These are phyloP conservation scores for Rosa multiflora DNA, from an alignment of 306 rosid genomes.

Conservation along the genomic window DNA sequence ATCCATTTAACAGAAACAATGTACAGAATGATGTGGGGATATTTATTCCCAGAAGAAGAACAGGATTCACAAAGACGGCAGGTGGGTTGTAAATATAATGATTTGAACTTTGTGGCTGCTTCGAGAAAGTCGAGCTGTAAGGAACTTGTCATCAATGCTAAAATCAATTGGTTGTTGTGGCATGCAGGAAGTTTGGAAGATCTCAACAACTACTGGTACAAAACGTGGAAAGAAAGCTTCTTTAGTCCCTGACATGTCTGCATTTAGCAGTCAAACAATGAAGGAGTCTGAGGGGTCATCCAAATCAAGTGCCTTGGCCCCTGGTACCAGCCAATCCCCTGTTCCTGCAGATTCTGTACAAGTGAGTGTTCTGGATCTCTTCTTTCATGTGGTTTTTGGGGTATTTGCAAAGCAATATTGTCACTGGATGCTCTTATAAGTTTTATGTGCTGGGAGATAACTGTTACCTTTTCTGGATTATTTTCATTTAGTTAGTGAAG, in stretches of 20 bases:
- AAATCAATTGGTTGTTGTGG: constrained; percentile 20
- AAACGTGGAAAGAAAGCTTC: constrained; percentile 85
- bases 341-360: constrained; percentile 53
- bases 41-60: constrained; percentile 95
- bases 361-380: constrained; percentile 50
- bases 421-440: constrained; percentile 10
- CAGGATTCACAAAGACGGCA: constrained; percentile 97
- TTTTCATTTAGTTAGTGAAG: not conserved
- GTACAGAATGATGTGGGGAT: constrained; percentile 99
- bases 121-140: constrained; percentile 16
- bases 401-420: not conserved
- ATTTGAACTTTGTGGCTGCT: constrained; percentile 20
- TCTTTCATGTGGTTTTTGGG: constrained; percentile 27
- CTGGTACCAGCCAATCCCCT: constrained; percentile 52
- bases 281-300: constrained; percentile 69
- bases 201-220: constrained; percentile 92
- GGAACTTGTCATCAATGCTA: constrained; percentile 20
- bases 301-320: constrained; percentile 53
- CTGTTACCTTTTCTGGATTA: not conserved
- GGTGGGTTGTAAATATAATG: constrained; percentile 47
- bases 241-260: constrained; percentile 54
- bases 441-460: not conserved
- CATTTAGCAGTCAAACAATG: constrained; percentile 55
- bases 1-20: constrained; percentile 95
- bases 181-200: constrained; percentile 94